phyloP scores from a whole-genome alignment of 805 yeast genomes.

The Lipomyces japonicus region DNA sequence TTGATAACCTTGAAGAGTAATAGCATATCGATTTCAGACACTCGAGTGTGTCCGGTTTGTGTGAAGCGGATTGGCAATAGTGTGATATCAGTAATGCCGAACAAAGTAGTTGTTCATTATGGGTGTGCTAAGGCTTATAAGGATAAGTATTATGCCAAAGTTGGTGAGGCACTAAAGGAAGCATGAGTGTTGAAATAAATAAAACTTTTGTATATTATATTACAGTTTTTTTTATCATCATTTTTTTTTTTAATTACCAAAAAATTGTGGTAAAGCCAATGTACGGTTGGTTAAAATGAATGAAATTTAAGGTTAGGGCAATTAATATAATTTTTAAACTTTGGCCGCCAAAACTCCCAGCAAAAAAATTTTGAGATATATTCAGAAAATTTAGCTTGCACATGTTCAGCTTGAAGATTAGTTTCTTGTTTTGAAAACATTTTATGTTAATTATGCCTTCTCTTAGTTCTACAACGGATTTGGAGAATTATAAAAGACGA shows the following conservation, averaged over 20 bases:
- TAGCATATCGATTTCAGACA: slow-evolving; percentile 43
- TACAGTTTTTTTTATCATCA: neutral
- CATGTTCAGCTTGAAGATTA: too few species aligned
- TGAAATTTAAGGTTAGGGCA: too few species aligned
- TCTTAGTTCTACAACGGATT: too few species aligned
- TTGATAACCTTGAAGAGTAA: slow-evolving; percentile 41
- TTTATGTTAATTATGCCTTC: too few species aligned
- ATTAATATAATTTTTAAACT: too few species aligned
- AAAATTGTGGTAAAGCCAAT: neutral
- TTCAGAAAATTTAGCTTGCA: too few species aligned
- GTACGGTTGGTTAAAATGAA: too few species aligned
- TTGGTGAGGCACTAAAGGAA: neutral
- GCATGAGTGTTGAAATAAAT: neutral
- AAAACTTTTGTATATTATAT: too few species aligned
- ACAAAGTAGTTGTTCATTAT: slow-evolving; percentile 51
- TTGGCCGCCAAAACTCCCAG: too few species aligned
- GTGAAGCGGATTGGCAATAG: slow-evolving; percentile 52
- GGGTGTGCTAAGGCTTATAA: slow-evolving; percentile 43
- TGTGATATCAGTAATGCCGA: slow-evolving; percentile 50
- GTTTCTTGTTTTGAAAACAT: too few species aligned
- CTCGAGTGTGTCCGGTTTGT: slow-evolving; percentile 57
- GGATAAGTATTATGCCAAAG: slow-evolving; percentile 2
- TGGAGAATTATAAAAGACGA: too few species aligned
- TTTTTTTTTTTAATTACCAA: neutral
- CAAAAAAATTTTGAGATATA: too few species aligned